Base-by-base conservation (phyloP, 345 rosid genomes). In the Populus deltoides region DNA sequence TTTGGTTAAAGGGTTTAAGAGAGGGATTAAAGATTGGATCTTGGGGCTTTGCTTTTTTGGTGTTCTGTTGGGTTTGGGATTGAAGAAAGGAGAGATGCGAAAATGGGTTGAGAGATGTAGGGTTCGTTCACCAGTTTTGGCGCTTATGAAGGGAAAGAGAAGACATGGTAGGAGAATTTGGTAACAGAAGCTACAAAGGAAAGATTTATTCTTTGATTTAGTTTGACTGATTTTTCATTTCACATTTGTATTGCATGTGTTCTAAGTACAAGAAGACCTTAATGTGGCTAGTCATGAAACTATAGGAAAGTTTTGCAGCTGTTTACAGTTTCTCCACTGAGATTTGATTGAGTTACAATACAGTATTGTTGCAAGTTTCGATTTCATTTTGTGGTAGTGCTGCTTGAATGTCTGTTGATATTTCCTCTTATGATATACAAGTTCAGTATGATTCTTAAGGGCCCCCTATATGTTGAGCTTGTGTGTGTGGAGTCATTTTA, bases 21-120 rank as follows among this genome's bases (percentile, higher is more conserved):
- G 66, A 71, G 79, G 81, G 35, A 9, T 77, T 38, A 84, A 78
- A 81, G 71, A 76, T 86, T 81, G 82, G 83, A 22, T 85, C 29
- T 75, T 85, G 70, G 86, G 88, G 33, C 11, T 78, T 22, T 86
- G 81, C 71, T 78, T 81, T 74, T 75, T 83, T 67, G 86, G 86
- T 38, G 74, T 68, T 49, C 55, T 86, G 73, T 62, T 86, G 74
- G 67, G 77, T 80, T 70, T 81, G 77, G 82, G 84, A 18, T 49
- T 70, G 53, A 85, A 57, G 43, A 82, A 80, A 65, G 79, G 79
- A 61, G 78, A 59, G 45, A 29, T 78, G 75, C 76, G 68, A 69
- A 86, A 76, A 62, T 82, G 79, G 85, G 27, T 81, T 73, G 70
- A 66, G 55, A 78, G 66, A 72, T 35, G 53, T 47, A 79, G 83